Conservation (phyloP, 1,284 basidiomycete genomes). For the Ganoderma sp. region DNA sequence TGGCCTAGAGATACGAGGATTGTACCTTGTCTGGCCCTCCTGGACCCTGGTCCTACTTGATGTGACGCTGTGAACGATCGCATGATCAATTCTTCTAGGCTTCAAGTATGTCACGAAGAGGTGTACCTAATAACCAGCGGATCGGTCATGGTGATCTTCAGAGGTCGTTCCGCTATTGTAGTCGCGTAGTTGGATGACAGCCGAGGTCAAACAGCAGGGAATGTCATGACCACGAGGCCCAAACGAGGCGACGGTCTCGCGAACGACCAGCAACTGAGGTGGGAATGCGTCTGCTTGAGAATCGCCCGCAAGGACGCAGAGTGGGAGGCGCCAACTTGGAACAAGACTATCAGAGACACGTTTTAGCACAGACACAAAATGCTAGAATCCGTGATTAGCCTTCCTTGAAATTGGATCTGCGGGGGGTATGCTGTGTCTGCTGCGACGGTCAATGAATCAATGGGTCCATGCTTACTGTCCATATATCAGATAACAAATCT, state of each 20-base stretch:
- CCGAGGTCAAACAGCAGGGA: neutral
- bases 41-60: too few species aligned
- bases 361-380: neutral
- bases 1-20: neutral
- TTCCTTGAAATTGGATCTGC: neutral
- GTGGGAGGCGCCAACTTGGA: neutral
- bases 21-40: neutral
- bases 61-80: neutral
- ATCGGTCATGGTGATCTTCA: neutral
- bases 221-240: too few species aligned
- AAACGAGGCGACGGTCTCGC: neutral
- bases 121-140: neutral
- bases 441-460: neutral
- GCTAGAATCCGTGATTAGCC: neutral
- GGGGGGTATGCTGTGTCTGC: neutral
- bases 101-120: neutral
- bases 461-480: neutral
- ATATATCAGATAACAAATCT: too few species aligned
- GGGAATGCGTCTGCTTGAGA: neutral
- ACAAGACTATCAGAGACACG: neutral
- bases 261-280: neutral
- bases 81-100: neutral
- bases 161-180: neutral
- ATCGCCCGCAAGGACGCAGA: neutral
- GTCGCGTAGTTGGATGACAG: neutral